These are phyloP conservation scores for Spencermartinsiella ligniputridi DNA, from an alignment of 1,139 yeast species.

Conservation along the genomic window DNA sequence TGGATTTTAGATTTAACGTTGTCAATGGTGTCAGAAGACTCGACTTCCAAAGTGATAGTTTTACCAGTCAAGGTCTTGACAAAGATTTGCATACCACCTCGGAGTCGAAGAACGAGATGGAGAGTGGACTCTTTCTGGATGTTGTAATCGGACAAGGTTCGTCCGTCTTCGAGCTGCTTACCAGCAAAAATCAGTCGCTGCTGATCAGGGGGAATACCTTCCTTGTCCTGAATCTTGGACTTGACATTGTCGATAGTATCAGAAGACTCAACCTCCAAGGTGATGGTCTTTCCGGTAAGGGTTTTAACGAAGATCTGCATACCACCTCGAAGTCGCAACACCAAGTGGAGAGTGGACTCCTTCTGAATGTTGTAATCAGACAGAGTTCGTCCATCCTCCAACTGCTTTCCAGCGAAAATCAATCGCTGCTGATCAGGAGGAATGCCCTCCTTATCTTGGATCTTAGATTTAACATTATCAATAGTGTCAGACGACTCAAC, in stretches of 20 bases:
- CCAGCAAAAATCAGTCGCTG: constrained; percentile 84
- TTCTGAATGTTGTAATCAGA: constrained; percentile 86
- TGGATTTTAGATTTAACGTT: constrained; percentile 85
- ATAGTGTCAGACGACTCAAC: constrained; percentile 85
- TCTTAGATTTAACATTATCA: constrained; percentile 78
- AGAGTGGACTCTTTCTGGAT: constrained; percentile 83
- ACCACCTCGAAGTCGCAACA: constrained; percentile 33
- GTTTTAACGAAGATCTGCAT: constrained; percentile 81
- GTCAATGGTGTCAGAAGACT: constrained; percentile 86
- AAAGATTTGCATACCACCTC: constrained; percentile 81
- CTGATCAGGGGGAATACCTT: constrained; percentile 85
- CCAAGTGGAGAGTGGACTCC: constrained; percentile 28
- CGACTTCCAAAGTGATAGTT: constrained; percentile 87
- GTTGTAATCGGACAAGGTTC: constrained; percentile 81
- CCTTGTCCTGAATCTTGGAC: constrained; percentile 81
- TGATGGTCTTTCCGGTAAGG: constrained; percentile 74
- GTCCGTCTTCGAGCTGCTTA: constrained; percentile 81
- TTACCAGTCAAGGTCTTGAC: constrained; percentile 77
- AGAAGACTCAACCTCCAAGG: constrained; percentile 82
- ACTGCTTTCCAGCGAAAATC: constrained; percentile 82
- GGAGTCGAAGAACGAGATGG: constrained; percentile 76
- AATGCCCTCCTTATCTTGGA: constrained; percentile 82
- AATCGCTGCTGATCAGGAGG: constrained; percentile 86
- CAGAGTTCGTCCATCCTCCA: constrained; percentile 69
- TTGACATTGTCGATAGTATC: constrained; percentile 84